Base-by-base conservation (phyloP, 805 yeast genomes). In the Candida boleticola region DNA sequence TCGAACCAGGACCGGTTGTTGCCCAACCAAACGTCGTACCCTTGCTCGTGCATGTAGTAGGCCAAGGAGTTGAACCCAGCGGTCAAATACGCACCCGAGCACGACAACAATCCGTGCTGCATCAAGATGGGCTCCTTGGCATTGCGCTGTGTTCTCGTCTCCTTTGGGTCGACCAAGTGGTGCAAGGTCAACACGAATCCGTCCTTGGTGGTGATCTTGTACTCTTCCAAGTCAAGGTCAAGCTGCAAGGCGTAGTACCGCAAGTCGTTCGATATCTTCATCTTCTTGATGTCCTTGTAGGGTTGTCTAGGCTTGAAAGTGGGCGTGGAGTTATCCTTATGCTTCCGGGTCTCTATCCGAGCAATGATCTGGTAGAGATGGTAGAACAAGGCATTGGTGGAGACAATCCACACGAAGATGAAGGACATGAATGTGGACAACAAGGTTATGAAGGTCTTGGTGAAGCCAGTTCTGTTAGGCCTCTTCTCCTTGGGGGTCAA, bases 1-100 rank as follows among this genome's bases (percentile, higher is more conserved):
- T 76, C 69, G 57, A 90, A 85, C 4, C 96, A 95, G 50, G 96
- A 84, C 47, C 99, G 66, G 56, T 89, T 90, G 55, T 89, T 88
- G 1, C 96, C 97, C 41, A 89, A 59, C 97, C 97, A 89, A 6
- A 89, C 89, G 51, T 89, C 97, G 54, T 74, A 87, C 0, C 93
- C 90, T 20, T 68, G 61, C 25, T 68, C 64, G 29, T 61, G 38
- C 71, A 71, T 55, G 70, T 74, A 58, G 73, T 79, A 50, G 0
- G 92, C 93, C 33, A 93, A 62, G 9, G 96, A 84, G 45, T 84
- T 79, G 43, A 74, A 71, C 0, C 98, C 99, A n/a, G 86, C 68
- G 0, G 96, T 83, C 22, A 92, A 74, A 60, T 76, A 92, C 0
- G 96, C 85, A 0, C 90, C 97, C 0, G 92, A 80, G 18, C 95